Conservation (phyloP, 306 rosid species). For the Bauhinia variegata region DNA sequence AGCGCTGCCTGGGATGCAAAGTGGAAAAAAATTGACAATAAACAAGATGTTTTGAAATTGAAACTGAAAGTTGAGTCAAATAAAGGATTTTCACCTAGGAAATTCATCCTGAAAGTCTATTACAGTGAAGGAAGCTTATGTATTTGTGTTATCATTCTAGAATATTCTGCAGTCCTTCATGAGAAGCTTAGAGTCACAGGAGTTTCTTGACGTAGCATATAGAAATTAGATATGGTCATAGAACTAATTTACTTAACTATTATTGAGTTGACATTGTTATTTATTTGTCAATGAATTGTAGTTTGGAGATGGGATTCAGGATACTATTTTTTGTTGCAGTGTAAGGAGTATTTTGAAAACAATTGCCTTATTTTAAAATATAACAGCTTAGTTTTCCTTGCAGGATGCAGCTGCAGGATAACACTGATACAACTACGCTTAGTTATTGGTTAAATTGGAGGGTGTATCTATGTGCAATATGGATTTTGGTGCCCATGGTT, state of each 20-base stretch:
- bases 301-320: not conserved
- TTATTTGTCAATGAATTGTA: slow-evolving; percentile 1
- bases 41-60: not conserved
- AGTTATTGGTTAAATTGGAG: slow-evolving; percentile 88
- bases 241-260: slow-evolving; percentile 3
- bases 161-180: slow-evolving; percentile 11
- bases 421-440: slow-evolving; percentile 51
- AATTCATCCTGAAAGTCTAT: not conserved
- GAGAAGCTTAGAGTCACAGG: not conserved
- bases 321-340: not conserved
- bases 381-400: slow-evolving; percentile 28
- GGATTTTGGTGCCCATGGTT: slow-evolving; percentile 56
- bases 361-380: slow-evolving; percentile 17
- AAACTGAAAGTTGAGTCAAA: not conserved
- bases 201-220: too few relatives aligned
- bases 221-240: not conserved
- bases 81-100: not conserved
- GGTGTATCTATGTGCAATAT: slow-evolving; percentile 53
- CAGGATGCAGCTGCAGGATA: slow-evolving; percentile 60
- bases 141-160: not conserved
- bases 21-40: not conserved
- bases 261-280: slow-evolving; percentile 1
- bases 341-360: not conserved
- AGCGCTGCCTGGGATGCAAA: not conserved
- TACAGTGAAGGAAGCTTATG: not conserved